Evolutionary conservation across 441 rosid genomes (phyloP), one percentile per base, ranked within the genome.

Genomic region (Jatropha multifida): DNA sequence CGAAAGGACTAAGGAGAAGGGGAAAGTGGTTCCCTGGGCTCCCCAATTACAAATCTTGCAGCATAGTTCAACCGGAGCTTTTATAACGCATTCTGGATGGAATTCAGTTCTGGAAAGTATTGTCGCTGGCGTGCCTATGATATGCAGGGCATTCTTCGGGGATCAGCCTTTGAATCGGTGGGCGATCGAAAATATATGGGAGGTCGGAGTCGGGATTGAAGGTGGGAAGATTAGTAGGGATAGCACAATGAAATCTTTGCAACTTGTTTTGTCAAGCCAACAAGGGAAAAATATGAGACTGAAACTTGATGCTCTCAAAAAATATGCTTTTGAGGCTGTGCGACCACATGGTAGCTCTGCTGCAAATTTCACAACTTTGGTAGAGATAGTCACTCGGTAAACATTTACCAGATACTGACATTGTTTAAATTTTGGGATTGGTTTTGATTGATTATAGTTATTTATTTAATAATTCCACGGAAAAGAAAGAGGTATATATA

Each of bases 71-170:
- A 80, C 81, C 13, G 87, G 85, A 15, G 87, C 74, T 3, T 85
- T 83, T 41, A 60, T 85, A 61, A 86, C 87, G 1, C 93, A 89
- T 40, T 38, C 84, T 1, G 91, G 91, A 5, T 88, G 90, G 89
- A 88, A 89, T 70, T 88, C 90, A 0, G 74, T 84, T 7, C 15
- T 65, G 70, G 93, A 89, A 73, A 81, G 88, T 40, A 59, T 89
- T 3, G 38, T 71, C 0, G 85, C 87, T 0, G 76, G 87, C 1
- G 88, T 86, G 12, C 93, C 93, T 0, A 74, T 86, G 90, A 80
- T 88, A 42, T 82, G 83, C n/a, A 71, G 87, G 78, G 83, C 90
- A 2, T 84, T 81, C 75, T 86, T 89, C 18, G 90, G 80, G 3
- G 91, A 89, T 46, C 91, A 89, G 12, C 11, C 4, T 8, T 37